phyloP scores from a whole-genome alignment of 2,329 filamentous ascomycete genomes.

The Cytospora chrysosperma region DNA sequence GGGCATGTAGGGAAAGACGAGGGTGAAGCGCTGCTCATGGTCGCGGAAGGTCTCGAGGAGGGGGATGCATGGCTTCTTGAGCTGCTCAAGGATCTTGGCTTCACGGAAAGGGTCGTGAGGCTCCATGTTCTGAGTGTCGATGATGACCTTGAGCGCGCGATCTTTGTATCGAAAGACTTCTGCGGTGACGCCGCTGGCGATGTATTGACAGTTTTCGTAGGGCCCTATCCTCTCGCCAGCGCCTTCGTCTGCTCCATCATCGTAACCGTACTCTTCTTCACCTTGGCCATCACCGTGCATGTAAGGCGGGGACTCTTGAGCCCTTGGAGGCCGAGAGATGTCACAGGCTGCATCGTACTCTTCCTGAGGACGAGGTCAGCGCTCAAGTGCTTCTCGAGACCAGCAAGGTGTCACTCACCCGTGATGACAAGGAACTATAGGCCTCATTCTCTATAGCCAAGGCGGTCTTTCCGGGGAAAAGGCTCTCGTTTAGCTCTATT shows the following conservation, averaged over 20 bases:
- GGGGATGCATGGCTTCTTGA: conserved; percentile 59
- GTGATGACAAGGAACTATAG: conserved; percentile 56
- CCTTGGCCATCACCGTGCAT: not conserved
- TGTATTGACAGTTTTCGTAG: conserved; percentile 52
- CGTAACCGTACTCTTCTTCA: not conserved
- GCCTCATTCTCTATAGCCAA: conserved; percentile 65
- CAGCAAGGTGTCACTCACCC: conserved; percentile 45
- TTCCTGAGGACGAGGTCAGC: conserved; percentile 43
- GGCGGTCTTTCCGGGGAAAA: conserved; percentile 43
- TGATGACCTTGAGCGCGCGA: conserved; percentile 81
- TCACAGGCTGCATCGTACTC: conserved; percentile 53
- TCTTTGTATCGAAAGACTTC: conserved; percentile 70
- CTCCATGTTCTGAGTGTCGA: conserved; percentile 66
- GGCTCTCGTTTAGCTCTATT: conserved; percentile 24
- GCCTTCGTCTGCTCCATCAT: conserved; percentile 21
- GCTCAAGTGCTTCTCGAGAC: not conserved
- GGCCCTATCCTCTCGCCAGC: conserved; percentile 50
- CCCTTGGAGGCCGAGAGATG: conserved; percentile 23
- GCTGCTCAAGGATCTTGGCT: conserved; percentile 65
- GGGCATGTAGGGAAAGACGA: conserved; percentile 83
- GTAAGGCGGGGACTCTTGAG: conserved; percentile 10
- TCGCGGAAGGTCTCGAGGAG: conserved; percentile 74
- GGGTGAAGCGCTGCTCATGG: conserved; percentile 67
- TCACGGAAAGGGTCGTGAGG: conserved; percentile 85
- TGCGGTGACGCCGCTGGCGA: conserved; percentile 74